Percentiles rank a stretch among this genome's conserved stretches.
phyloP scores from a whole-genome alignment of 495 filamentous ascomycete species.

The Sabuloglossum arenarium region DNA sequence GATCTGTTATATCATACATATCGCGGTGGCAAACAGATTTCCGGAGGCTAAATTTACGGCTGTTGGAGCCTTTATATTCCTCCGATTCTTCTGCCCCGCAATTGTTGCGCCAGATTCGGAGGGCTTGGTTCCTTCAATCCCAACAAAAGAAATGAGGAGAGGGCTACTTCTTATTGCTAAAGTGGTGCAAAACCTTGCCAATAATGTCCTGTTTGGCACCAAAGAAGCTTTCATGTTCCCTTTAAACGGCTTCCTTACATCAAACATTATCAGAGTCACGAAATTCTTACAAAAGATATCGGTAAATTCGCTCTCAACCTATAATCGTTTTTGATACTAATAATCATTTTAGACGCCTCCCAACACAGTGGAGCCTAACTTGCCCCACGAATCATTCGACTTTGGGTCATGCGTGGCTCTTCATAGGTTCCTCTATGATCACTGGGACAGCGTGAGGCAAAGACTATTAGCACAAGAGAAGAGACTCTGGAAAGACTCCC shows the following conservation, averaged over 20 bases:
- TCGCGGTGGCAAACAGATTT: constrained; percentile 33
- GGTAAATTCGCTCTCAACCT: constrained; percentile 16
- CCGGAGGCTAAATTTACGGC: constrained; percentile 50
- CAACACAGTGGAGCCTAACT: not conserved
- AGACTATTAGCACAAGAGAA: constrained; percentile 35
- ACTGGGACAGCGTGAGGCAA: constrained; percentile 45
- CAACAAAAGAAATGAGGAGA: constrained; percentile 43
- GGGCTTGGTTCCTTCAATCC: constrained; percentile 31
- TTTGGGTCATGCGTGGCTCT: constrained; percentile 44
- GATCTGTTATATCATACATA: constrained; percentile 41
- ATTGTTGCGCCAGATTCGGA: constrained; percentile 47
- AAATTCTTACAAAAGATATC: constrained; percentile 42
- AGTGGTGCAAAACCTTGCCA: constrained; percentile 45
- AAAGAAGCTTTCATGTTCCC: constrained; percentile 52
- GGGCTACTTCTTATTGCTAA: constrained; percentile 45
- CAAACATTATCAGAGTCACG: constrained; percentile 41
- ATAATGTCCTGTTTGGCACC: constrained; percentile 48
- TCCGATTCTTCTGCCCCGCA: constrained; percentile 48
- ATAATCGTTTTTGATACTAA: not conserved
- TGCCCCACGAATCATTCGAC: constrained; percentile 31
- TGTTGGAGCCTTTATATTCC: constrained; percentile 46
- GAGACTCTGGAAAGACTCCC: constrained; percentile 9
- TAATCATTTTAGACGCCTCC: not conserved
- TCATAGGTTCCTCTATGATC: constrained; percentile 44
- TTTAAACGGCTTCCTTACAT: constrained; percentile 39